Conservation (phyloP, 495 filamentous ascomycete species). For the Penicillium mononematosum region DNA sequence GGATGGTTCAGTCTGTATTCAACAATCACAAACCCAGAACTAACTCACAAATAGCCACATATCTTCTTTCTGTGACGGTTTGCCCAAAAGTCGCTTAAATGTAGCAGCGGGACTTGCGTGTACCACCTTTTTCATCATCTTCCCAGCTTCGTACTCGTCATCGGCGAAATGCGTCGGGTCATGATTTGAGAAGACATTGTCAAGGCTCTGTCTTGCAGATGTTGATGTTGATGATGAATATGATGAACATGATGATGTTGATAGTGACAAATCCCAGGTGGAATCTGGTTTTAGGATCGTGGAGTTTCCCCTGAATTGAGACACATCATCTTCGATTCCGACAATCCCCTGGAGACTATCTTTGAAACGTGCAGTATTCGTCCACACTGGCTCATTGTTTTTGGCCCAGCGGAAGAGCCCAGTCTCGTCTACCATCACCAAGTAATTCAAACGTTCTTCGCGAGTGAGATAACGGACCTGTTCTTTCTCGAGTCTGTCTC, state of each 20-base stretch:
- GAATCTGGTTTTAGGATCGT: background rate
- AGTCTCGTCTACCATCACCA: conserved; percentile 65
- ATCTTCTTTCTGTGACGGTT: conserved; percentile 69
- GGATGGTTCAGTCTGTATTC: background rate
- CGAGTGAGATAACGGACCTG: conserved; percentile 70
- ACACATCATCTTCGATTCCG: conserved; percentile 57
- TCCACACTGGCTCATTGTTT: conserved; percentile 73
- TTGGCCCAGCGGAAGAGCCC: conserved; percentile 77
- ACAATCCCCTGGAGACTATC: conserved; percentile 82
- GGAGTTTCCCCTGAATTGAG: conserved; percentile 39
- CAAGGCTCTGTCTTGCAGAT: background rate
- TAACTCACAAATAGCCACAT: conserved; percentile 81
- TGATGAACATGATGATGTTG: conserved; percentile 5
- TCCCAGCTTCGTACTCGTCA: conserved; percentile 46
- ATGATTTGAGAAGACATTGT: background rate
- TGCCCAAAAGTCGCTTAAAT: conserved; percentile 68
- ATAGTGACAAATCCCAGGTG: conserved; percentile 7
- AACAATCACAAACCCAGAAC: background rate
- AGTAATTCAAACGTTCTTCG: conserved; percentile 70
- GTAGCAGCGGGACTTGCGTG: conserved; percentile 68
- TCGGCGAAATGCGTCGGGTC: background rate
- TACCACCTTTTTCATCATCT: conserved; percentile 60
- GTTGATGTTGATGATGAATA: conserved; percentile 9
- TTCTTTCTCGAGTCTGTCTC: conserved; percentile 65
- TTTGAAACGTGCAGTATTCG: conserved; percentile 63